Conservation (phyloP, 2,329 filamentous ascomycete genomes). For the Parasarocladium wereldwijsianum region DNA sequence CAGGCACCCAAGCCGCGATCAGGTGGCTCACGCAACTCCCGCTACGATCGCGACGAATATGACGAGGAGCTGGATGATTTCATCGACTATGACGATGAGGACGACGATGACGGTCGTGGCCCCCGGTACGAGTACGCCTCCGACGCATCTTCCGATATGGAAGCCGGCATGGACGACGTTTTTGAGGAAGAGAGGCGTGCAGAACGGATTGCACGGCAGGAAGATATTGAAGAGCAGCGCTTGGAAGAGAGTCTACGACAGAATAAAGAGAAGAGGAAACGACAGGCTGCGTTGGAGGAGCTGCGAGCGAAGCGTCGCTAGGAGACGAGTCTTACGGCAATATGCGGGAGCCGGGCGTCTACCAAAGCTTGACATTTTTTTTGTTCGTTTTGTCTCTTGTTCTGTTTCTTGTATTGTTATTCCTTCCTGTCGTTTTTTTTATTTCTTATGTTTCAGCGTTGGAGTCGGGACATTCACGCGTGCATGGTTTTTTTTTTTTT, state of each 20-base stretch:
- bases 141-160: conserved; percentile 62
- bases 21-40: conserved; percentile 16
- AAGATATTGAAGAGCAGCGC: conserved; percentile 50
- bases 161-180: conserved; percentile 59
- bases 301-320: conserved; percentile 16
- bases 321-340: conserved; percentile 1
- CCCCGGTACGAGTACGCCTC: conserved; percentile 41
- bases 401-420: conserved; percentile 4
- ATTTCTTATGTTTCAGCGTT: background rate
- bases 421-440: conserved; percentile 5
- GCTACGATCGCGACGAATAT: conserved; percentile 39
- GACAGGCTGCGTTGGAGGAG: conserved; percentile 23
- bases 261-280: conserved; percentile 44
- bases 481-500: conserved; percentile 1
- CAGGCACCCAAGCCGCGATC: conserved; percentile 16
- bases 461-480: background rate
- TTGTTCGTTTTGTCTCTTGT: conserved; percentile 4
- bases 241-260: conserved; percentile 46
- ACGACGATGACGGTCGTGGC: conserved; percentile 22
- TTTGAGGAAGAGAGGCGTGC: conserved; percentile 56
- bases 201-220: conserved; percentile 45
- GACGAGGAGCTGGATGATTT: conserved; percentile 49
- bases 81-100: conserved; percentile 46
- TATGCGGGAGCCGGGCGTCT: background rate
- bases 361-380: conserved; percentile 4